Evolutionary conservation across 805 yeast species (phyloP).

Genomic region (Wickerhamiella parazyma): DNA sequence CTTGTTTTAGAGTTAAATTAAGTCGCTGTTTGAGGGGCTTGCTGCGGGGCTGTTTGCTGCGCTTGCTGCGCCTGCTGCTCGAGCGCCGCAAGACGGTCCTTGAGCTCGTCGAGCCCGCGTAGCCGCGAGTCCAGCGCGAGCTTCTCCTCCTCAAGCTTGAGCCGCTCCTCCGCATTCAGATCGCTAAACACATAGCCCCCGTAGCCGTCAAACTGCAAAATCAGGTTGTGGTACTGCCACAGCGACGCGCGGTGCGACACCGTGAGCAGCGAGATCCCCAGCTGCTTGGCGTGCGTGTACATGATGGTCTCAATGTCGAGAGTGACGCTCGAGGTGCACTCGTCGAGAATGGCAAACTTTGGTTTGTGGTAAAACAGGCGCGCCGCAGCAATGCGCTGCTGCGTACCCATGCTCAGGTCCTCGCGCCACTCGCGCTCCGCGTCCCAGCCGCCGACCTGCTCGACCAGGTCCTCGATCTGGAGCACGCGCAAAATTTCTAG

Average conservation of each 20-base stretch:
- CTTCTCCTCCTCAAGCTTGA: slow-evolving; percentile 66
- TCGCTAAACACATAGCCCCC: slow-evolving; percentile 51
- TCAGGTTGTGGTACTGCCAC: slow-evolving; percentile 80
- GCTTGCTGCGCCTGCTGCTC: too few relatives aligned
- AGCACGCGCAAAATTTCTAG: slow-evolving; percentile 25
- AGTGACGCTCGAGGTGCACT: slow-evolving; percentile 89
- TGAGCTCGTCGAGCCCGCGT: slow-evolving; percentile 55
- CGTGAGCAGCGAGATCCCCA: slow-evolving; percentile 71
- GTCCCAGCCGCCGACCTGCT: slow-evolving; percentile 45
- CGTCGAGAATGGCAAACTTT: slow-evolving; percentile 87
- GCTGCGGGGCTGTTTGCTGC: too few relatives aligned
- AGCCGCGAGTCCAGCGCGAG: slow-evolving; percentile 52
- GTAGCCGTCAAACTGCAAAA: slow-evolving; percentile 76
- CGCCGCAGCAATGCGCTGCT: slow-evolving; percentile 87
- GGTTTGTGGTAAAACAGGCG: slow-evolving; percentile 84
- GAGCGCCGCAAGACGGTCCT: slow-evolving; percentile 53
- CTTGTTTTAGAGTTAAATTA: too few relatives aligned
- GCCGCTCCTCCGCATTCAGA: slow-evolving; percentile 60
- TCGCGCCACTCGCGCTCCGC: slow-evolving; percentile 73
- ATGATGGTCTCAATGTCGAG: slow-evolving; percentile 82
- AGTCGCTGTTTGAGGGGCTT: too few relatives aligned
- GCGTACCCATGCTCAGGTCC: slow-evolving; percentile 79
- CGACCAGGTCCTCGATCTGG: slow-evolving; percentile 25
- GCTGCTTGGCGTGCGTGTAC: slow-evolving; percentile 66
- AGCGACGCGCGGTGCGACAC: slow-evolving; percentile 87